These are phyloP conservation scores for Aureobasidium pullulans DNA, from an alignment of 2,329 filamentous ascomycete species.

Conservation along the genomic window DNA sequence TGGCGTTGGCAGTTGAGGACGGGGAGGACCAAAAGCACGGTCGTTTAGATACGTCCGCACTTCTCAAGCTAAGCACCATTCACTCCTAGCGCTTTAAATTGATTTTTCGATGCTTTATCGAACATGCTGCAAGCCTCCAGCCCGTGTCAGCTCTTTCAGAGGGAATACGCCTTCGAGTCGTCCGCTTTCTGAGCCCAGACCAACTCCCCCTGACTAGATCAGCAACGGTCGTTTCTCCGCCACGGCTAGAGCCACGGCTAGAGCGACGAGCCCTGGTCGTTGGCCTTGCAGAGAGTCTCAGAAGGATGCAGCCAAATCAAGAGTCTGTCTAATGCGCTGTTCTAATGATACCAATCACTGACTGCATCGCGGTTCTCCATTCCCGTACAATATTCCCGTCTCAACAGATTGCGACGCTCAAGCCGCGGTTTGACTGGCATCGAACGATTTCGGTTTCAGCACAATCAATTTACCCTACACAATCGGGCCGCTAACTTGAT, in stretches of 20 bases:
- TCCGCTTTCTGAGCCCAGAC: constrained; percentile 2
- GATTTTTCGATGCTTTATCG: not conserved
- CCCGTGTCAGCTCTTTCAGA: not conserved
- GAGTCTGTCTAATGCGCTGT: too few species aligned
- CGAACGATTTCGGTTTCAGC: constrained; percentile 10
- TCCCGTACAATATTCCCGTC: not conserved
- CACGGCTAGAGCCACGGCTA: not conserved
- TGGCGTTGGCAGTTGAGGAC: not conserved
- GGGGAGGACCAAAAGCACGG: not conserved
- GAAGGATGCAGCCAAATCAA: not conserved
- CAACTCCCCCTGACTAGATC: constrained; percentile 5
- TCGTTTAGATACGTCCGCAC: constrained; percentile 3
- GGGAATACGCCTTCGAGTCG: not conserved
- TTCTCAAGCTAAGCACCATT: constrained; percentile 1
- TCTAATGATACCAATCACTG: not conserved
- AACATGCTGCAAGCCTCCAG: constrained; percentile 1
- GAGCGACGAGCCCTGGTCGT: not conserved
- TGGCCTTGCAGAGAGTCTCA: not conserved
- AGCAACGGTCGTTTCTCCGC: not conserved
- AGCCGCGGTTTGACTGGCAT: not conserved
- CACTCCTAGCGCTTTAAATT: not conserved
- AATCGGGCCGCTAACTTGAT: not conserved
- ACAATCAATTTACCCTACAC: not conserved
- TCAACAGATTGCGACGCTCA: not conserved
- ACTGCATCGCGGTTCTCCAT: not conserved